Evolutionary conservation across 495 filamentous ascomycete species (phyloP).

Genomic region (Tetracladium setigerum): DNA sequence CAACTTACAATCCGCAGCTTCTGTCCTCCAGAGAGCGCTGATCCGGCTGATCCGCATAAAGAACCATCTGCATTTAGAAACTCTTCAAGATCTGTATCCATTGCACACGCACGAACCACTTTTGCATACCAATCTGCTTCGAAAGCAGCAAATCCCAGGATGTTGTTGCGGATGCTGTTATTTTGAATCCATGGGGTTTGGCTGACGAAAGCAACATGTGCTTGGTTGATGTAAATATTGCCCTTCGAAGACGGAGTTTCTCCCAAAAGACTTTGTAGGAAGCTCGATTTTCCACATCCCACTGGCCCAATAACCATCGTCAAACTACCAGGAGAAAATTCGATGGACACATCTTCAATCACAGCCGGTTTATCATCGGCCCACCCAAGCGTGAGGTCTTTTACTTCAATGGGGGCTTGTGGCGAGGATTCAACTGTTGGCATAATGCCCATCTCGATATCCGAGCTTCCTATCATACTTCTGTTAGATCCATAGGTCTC

Average conservation of each 20-base stretch:
- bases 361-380: constrained; percentile 2
- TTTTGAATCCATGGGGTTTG: constrained; percentile 36
- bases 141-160: constrained; percentile 17
- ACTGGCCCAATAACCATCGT: constrained; percentile 14
- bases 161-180: constrained; percentile 26
- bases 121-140: constrained; percentile 28
- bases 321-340: background rate
- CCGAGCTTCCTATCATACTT: background rate
- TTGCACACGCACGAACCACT: constrained; percentile 24
- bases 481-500: background rate
- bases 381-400: constrained; percentile 10
- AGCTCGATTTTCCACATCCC: constrained; percentile 13
- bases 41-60: constrained; percentile 46
- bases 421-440: background rate
- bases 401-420: constrained; percentile 4
- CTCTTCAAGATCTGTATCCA: constrained; percentile 25
- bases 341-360: constrained; percentile 25
- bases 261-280: constrained; percentile 37
- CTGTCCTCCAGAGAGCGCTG: constrained; percentile 51
- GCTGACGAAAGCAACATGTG: constrained; percentile 18
- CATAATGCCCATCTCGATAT: constrained; percentile 7
- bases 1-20: constrained; percentile 45
- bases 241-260: constrained; percentile 28
- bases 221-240: constrained; percentile 31
- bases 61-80: constrained; percentile 47